Base-by-base conservation (phyloP, 1,139 yeast genomes). In the Pichia sp. region DNA sequence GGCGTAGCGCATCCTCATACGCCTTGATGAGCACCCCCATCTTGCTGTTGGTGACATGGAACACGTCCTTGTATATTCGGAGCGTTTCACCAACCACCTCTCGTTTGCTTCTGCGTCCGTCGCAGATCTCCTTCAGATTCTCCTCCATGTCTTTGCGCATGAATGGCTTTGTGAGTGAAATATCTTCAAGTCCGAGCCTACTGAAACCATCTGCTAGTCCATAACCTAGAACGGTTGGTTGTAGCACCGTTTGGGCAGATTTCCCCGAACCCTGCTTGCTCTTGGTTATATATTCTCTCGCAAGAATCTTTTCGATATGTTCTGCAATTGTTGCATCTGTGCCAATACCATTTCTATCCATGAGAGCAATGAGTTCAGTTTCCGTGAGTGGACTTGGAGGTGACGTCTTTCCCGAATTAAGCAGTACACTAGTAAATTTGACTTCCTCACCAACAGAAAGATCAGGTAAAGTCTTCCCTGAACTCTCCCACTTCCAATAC, bases 241-340 rank as follows among this genome's bases (percentile, higher is more conserved):
- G 63, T 17, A 91, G 57, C 44, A 61, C 62, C 40, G 62, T 72
- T 47, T 53, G 56, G 29, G 47, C 44, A 34, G 56, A 45, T 59
- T 66, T 48, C 37, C 69, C 69, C 3, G 50, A 45, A 6, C 51
- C 50, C 5, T 23, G 56, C 17, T 48, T 47, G 22, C 56, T 63
- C 47, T 79, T 78, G 13, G 62, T 61, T 3, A 84, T 75, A 52
- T 88, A 93, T 22, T 77, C 74, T 37, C 98, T 62, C 10, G 58
- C 57, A 19, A 72, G 62, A 31, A 93, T 77, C 52, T 84, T 88
- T 42, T 83, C 88, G 26, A 93, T 91, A 58, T 93, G 99, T 30
- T 91, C 98, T 0, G 98, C 98, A 62, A 93, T 93, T 0, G 99
- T 93, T 1, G 99, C 98, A 63, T 93, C 99, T 0, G 99, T 93